Percentiles rank a stretch among this genome's conserved stretches.
Conservation (phyloP, 495 filamentous ascomycete genomes). For the Penicillium cataractarum region DNA sequence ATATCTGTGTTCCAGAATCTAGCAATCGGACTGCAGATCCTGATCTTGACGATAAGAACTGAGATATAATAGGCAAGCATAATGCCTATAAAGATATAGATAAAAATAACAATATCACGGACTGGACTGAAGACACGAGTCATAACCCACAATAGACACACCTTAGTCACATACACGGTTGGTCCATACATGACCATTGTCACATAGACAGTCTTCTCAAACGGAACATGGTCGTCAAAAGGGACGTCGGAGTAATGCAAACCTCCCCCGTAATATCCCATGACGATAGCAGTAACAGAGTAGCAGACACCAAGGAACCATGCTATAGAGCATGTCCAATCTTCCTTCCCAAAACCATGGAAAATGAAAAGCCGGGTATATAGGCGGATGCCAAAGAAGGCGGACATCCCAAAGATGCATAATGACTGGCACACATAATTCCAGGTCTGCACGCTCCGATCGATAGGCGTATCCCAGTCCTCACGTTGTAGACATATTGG, state of each 20-base stretch:
- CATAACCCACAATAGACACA: conserved; percentile 46
- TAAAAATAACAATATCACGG: conserved; percentile 31
- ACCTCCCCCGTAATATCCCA: neutral
- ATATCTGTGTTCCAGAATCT: neutral
- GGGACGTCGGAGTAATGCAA: conserved; percentile 27
- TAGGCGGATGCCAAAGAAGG: conserved; percentile 30
- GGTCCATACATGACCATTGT: conserved; percentile 46
- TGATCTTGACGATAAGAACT: neutral
- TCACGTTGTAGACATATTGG: neutral
- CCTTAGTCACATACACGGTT: conserved; percentile 44
- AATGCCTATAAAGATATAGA: neutral
- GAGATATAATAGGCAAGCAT: neutral
- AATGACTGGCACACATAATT: conserved; percentile 33
- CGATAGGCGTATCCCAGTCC: conserved; percentile 8
- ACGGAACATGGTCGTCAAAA: conserved; percentile 20
- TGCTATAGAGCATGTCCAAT: neutral
- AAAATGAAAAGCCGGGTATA: conserved; percentile 28
- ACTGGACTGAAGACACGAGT: conserved; percentile 42
- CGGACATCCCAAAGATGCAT: conserved; percentile 30
- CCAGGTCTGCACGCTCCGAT: conserved; percentile 29
- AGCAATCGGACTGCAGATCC: neutral
- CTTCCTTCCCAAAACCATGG: conserved; percentile 2
- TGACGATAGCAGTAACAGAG: conserved; percentile 1
- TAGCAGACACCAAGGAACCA: conserved; percentile 4
- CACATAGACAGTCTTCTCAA: conserved; percentile 34